Base-by-base conservation (phyloP, 805 yeast genomes). In the Ogataea polymorpha region DNA sequence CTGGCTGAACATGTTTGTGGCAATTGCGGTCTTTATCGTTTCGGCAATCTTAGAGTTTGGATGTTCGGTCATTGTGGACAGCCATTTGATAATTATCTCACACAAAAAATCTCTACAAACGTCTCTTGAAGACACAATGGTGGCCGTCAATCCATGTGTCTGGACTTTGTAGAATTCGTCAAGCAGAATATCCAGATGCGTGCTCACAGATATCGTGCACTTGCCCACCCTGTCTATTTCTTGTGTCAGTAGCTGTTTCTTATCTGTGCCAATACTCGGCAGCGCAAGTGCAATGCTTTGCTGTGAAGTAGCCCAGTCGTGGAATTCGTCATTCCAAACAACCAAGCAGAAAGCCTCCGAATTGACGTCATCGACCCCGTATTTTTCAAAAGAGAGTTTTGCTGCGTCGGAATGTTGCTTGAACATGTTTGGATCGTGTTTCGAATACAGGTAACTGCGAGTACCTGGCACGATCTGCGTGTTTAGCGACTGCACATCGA, bases 311-410 rank as follows among this genome's bases (percentile, higher is more conserved):
- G 70, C 66, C 49, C 72, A 75, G 51, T 77, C 75, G 53, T 86
- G 93, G 49, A 68, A 71, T 53, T 86, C 93, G 55, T 86, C 95
- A 58, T 86, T 86, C 84, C 90, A 86, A n/a, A 83, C 66, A 16
- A 81, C 55, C 23, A 84, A 65, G 30, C 67, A 62, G 65, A 74
- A 80, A 11, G 66, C 45, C 6, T 49, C 35, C 2, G 68, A 44
- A 49, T 72, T 70, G 7, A 15, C 16, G 48, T 71, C 77, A 8
- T 37, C 59, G 0, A 55, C 58, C 2, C 65, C 67, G 42, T 72
- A 72, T 18, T 48, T 50, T 15, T 46, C 48, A 3, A 46, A 31
- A 0, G 72, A 66, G 6, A 71, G 56, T 4, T 61, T 48, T 2
- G 72, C 54, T 12, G 49, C 38, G 23, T 68, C 58, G 3, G 74